Evolutionary conservation across 1,284 basidiomycete genomes (phyloP).

Genomic region (Prillingera fragicola): DNA sequence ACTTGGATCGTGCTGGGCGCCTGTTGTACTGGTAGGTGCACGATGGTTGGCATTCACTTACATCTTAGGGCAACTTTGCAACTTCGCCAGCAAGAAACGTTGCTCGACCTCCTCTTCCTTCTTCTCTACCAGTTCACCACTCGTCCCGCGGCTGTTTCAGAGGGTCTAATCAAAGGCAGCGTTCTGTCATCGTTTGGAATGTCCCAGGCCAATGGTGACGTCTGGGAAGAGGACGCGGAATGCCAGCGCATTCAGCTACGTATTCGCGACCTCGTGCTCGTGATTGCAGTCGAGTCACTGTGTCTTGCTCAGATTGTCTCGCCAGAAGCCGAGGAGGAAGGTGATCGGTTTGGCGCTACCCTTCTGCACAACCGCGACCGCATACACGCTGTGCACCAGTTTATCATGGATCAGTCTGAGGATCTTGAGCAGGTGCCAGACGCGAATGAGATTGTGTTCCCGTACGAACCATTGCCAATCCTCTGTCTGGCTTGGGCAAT

Average conservation of each 20-base stretch:
- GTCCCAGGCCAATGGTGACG: conserved; percentile 33
- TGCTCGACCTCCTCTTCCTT: conserved; percentile 39
- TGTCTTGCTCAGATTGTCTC: conserved; percentile 32
- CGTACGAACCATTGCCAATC: conserved; percentile 34
- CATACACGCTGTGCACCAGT: conserved; percentile 30
- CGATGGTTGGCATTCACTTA: not conserved
- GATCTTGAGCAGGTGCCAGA: conserved; percentile 19
- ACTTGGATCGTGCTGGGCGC: conserved; percentile 14
- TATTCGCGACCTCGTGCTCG: conserved; percentile 35
- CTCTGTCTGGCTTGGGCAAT: conserved; percentile 43
- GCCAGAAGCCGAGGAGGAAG: conserved; percentile 17
- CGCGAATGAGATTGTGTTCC: conserved; percentile 8
- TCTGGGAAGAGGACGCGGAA: conserved; percentile 35
- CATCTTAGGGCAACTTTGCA: conserved; percentile 35
- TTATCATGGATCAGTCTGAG: conserved; percentile 30
- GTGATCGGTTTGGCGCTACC: conserved; percentile 18
- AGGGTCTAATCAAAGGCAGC: conserved; percentile 33
- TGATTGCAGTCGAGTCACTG: conserved; percentile 36
- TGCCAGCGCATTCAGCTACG: conserved; percentile 22
- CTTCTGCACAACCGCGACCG: conserved; percentile 28
- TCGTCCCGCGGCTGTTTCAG: conserved; percentile 31
- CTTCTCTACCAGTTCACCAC: conserved; percentile 32
- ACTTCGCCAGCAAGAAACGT: conserved; percentile 32
- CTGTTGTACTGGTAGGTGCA: conserved; percentile 32
- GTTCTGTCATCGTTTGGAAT: conserved; percentile 39